Evolutionary conservation across 2,329 filamentous ascomycete species (phyloP), one percentile per base, ranked within the genome.

Genomic region (Botrytis pseudocinerea): DNA sequence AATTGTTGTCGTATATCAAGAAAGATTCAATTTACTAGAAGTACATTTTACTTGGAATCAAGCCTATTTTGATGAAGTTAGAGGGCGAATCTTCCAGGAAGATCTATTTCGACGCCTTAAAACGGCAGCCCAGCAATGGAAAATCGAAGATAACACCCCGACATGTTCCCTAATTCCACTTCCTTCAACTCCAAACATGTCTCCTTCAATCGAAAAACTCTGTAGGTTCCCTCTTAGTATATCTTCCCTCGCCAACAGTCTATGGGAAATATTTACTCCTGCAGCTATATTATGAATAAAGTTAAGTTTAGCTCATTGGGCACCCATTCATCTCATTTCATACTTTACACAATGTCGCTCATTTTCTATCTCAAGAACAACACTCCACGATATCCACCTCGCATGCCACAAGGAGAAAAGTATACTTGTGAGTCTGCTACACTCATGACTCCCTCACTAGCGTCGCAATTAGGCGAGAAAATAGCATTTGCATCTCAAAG

Each of bases 71-170:
- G 51, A 54, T 28, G 51, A n/a, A 9, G 28, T 28, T 0, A 28
- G 51, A 6, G 51, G 51, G n/a, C 28, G n/a, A 0, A 54, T 54
- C 9, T 54, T 54, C n/a, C 51, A 54, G n/a, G 51, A 54, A 54
- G n/a, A 54, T 28, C 14, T 54, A 18, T 54, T 4, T 28, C 51
- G 51, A 54, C 14, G 2, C 28, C 6, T 54, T 2, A 54, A 54
- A 16, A 18, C 3, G 14, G 14, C n/a, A 4, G 4, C n/a, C 8
- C 5, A 9, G 8, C 1, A 28, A 16, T 14, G 25, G 6, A 0
- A 4, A 1, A 54, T 28, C 12, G 51, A 18, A 28, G n/a, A 18
- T 16, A 18, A 28, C n/a, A 18, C 51, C 14, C 28, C n/a, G 28
- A 18, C 6, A 28, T 16, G 25, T 54, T 16, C 51, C 6, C 5